Percentiles rank a stretch among this genome's conserved stretches.
Evolutionary conservation across 2,329 filamentous ascomycete species (phyloP).

Genomic region (Colletotrichum tamarilloi): DNA sequence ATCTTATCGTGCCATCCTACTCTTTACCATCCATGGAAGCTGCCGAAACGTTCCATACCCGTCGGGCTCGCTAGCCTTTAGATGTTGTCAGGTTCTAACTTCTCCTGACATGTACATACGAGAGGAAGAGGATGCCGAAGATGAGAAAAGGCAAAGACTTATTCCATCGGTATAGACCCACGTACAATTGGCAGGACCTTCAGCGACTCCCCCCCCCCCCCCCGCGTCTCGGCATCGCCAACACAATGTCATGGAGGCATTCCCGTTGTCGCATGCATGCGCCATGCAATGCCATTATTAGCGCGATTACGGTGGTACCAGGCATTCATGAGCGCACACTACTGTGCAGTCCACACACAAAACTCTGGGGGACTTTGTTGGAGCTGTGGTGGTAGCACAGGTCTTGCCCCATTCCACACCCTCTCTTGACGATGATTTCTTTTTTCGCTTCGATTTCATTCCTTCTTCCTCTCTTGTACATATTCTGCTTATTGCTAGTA

Average conservation of each 20-base stretch:
- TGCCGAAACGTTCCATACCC: constrained; percentile 8
- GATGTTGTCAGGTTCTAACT: background rate
- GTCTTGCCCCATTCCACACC: background rate
- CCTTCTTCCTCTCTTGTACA: background rate
- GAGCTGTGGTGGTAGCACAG: constrained; percentile 1
- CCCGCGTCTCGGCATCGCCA: background rate
- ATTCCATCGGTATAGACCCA: background rate
- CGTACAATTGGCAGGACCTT: background rate
- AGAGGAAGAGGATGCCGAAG: background rate
- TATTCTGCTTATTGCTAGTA: background rate
- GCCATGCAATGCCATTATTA: constrained; percentile 16
- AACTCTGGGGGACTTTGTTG: background rate
- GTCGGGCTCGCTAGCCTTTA: background rate
- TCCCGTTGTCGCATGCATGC: constrained; percentile 17
- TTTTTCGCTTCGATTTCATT: background rate
- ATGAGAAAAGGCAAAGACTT: background rate
- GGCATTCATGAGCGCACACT: background rate
- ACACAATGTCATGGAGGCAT: background rate
- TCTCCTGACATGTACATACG: background rate
- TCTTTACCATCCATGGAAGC: constrained; percentile 6
- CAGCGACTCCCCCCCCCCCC: background rate
- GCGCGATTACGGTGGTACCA: background rate
- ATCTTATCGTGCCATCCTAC: background rate
- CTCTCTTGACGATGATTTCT: constrained; percentile 7
- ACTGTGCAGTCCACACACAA: background rate